Evolutionary conservation across 352 stramenopile species (phyloP), one percentile per base, ranked within the genome.

Genomic region (Phytopythium helicoides): DNA sequence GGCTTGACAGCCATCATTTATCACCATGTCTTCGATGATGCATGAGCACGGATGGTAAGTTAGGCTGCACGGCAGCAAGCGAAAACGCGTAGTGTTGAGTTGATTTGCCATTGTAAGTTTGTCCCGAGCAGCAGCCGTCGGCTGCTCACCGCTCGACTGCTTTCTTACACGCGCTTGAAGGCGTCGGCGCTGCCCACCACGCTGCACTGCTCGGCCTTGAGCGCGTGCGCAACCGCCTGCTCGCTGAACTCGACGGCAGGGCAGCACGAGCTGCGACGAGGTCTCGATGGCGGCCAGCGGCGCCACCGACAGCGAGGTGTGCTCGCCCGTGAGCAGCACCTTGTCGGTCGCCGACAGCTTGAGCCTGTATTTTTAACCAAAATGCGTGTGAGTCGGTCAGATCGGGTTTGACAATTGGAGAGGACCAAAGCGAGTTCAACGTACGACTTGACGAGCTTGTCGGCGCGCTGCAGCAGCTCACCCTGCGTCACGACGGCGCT

Each of bases 121-220:
- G 28, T 33, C 9, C 9, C 5, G 28, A 33, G 28, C 28, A 33
- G 28, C 28, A 33, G 28, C 28, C 28, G 28, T 10, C 28, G 28
- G 28, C 28, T 33, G 28, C 28, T 33, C 28, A 9, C 28, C 28
- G 28, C 28, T 9, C 28, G 28, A 33, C 28, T 33, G 28, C 37
- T 44, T 44, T 18, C 25, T 89, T 87, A 91, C 55, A 93, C 72
- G 57, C 86, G 82, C 77, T 91, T 90, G 68, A 92, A 93, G 64
- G 87, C 76, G 49, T 82, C 56, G 33, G 80, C 71, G 54, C 78
- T 82, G 59, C 81, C 84, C 62, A 92, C 68, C 54, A 95, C 70
- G 68, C 56, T 94, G 66, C 77, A 89, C 58, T 76, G 52, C 56
- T 95, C 86, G 45, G 89, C 47, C 69, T 90, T 80, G 35, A 87